Percentiles rank a stretch among this genome's conserved stretches.
Conservation (phyloP, 257 asterid species). For the Prunella vulgaris region DNA sequence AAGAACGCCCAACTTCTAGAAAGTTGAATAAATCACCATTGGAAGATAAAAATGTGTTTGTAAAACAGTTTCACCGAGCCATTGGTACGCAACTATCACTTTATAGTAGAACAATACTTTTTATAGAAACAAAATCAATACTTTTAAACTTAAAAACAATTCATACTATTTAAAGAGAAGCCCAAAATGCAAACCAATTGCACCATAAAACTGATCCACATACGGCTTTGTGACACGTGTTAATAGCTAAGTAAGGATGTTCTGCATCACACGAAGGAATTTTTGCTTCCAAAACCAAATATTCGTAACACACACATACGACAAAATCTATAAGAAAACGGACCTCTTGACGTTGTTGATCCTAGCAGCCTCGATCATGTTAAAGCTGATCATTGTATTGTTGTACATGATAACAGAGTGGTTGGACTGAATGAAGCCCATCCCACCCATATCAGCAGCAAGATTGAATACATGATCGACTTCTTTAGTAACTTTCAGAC, state of each 20-base stretch:
- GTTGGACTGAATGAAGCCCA: constrained; percentile 87
- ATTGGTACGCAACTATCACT: neutral
- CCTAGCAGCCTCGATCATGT: constrained; percentile 82
- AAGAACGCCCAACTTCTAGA: neutral
- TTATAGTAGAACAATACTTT: neutral
- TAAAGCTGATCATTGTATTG: constrained; percentile 81
- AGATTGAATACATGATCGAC: constrained; percentile 79
- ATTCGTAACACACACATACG: neutral
- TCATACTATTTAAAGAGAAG: neutral
- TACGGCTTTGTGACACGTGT: no score
- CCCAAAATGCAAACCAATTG: neutral
- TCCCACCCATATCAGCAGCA: constrained; percentile 91
- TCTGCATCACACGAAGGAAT: neutral
- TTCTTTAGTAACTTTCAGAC: constrained; percentile 62
- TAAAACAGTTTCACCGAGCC: no score
- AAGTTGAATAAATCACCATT: neutral
- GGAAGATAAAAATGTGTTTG: neutral
- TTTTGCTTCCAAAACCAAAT: neutral
- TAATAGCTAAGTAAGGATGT: no score
- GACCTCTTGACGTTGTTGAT: constrained; percentile 70
- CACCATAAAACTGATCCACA: no score
- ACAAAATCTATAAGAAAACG: constrained; percentile 17
- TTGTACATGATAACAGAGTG: constrained; percentile 87
- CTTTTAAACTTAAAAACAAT: neutral
- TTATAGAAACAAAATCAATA: neutral